phyloP scores from a whole-genome alignment of 2,329 filamentous ascomycete genomes.

The Colletotrichum sojae region DNA sequence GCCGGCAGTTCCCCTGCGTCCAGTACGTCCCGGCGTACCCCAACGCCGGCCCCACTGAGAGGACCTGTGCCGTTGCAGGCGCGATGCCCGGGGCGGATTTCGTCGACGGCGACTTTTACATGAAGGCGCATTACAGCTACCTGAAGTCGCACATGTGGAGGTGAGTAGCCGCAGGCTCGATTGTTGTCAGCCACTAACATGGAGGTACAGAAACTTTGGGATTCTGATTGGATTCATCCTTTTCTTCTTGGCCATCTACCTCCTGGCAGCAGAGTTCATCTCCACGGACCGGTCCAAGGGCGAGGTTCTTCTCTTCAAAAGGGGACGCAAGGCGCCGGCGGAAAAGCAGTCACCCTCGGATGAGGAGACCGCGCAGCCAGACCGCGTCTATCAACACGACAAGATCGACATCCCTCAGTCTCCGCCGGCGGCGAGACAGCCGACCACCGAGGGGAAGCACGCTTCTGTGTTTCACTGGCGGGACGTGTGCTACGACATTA shows the following conservation, averaged over 20 bases:
- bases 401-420: constrained; percentile 43
- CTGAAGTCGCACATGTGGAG: constrained; percentile 38
- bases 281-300: constrained; percentile 60
- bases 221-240: constrained; percentile 69
- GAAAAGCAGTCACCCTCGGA: constrained; percentile 49
- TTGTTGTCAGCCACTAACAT: constrained; percentile 45
- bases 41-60: constrained; percentile 43
- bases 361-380: constrained; percentile 3
- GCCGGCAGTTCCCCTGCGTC: constrained; percentile 58
- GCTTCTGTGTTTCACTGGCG: constrained; percentile 79
- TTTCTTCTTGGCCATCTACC: constrained; percentile 67
- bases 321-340: constrained; percentile 63
- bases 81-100: constrained; percentile 56
- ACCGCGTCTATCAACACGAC: constrained; percentile 51
- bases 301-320: constrained; percentile 68
- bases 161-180: constrained; percentile 65
- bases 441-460: constrained; percentile 54
- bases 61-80: constrained; percentile 61
- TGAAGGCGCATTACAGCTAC: constrained; percentile 57
- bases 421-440: background rate
- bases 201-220: constrained; percentile 63
- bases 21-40: constrained; percentile 24
- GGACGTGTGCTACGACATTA: constrained; percentile 72
- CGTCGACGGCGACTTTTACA: constrained; percentile 61
- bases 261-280: constrained; percentile 67